Conservation (phyloP, 2,329 filamentous ascomycete species). For the Alternaria triticimaculans region DNA sequence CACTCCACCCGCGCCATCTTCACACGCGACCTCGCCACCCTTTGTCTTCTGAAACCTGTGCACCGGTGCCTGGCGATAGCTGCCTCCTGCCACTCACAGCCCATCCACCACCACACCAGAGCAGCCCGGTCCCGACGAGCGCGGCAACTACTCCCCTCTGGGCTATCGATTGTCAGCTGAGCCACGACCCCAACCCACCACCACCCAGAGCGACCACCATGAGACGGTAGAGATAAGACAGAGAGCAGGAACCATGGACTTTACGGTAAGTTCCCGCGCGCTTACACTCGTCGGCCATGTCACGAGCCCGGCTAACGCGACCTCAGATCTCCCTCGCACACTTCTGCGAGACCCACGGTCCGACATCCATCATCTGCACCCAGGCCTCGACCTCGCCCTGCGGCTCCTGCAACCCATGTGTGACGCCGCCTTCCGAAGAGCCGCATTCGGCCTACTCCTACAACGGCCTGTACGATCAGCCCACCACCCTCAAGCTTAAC, state of each 20-base stretch:
- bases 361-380: conserved; percentile 67
- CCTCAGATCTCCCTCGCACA: conserved; percentile 65
- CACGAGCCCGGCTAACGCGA: conserved; percentile 9
- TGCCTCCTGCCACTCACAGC: conserved; percentile 35
- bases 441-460: conserved; percentile 40
- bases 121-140: conserved; percentile 20
- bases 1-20: conserved; percentile 11
- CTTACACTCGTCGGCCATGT: conserved; percentile 11
- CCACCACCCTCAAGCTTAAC: conserved; percentile 41
- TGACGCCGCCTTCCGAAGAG: conserved; percentile 51
- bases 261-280: conserved; percentile 45
- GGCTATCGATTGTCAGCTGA: conserved; percentile 42
- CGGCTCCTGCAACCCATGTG: conserved; percentile 58
- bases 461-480: conserved; percentile 45
- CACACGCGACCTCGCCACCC: conserved; percentile 31
- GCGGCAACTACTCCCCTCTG: conserved; percentile 30
- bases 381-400: conserved; percentile 64
- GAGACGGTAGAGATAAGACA: conserved; percentile 37
- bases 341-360: conserved; percentile 68
- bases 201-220: conserved; percentile 33
- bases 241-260: conserved; percentile 47
- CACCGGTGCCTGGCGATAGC: conserved; percentile 25
- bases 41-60: conserved; percentile 28
- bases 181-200: conserved; percentile 37
- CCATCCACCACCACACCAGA: conserved; percentile 22